Percentiles rank a stretch among this genome's conserved stretches.
phyloP scores from a whole-genome alignment of 2,329 filamentous ascomycete species.

The Cladosporium austrohemisphaericum region DNA sequence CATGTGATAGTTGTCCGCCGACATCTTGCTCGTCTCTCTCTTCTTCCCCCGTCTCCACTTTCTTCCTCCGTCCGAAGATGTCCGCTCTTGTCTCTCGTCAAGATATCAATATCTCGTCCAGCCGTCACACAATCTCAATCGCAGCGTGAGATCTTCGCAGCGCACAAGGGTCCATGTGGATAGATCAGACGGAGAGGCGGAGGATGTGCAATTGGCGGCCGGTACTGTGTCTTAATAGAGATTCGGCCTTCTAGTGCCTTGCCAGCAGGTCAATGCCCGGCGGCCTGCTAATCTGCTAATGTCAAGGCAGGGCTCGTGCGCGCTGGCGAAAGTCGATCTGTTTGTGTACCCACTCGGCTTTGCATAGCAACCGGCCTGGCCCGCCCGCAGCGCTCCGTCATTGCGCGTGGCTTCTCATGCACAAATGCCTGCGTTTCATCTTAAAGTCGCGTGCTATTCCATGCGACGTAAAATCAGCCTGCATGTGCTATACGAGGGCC shows the following conservation, averaged over 20 bases:
- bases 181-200: not conserved
- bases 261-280: conserved; percentile 9
- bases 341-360: too few relatives aligned
- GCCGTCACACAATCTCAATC: conserved; percentile 4
- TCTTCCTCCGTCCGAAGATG: not conserved
- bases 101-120: not conserved
- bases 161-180: conserved; percentile 13
- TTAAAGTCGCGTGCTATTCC: conserved; percentile 2
- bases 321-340: not conserved
- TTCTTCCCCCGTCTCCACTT: conserved; percentile 1
- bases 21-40: conserved; percentile 43
- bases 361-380: conserved; percentile 2
- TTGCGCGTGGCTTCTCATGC: too few relatives aligned
- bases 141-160: not conserved
- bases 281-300: conserved; percentile 4
- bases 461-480: too few relatives aligned
- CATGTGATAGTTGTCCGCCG: conserved; percentile 82
- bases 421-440: conserved; percentile 8
- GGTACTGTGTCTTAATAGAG: conserved; percentile 10
- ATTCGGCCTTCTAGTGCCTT: not conserved
- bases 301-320: conserved; percentile 1
- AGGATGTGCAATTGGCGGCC: not conserved
- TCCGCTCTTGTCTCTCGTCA: not conserved
- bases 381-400: too few relatives aligned
- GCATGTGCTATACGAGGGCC: too few relatives aligned